A percentile compares a stretch with the other conserved stretches of the same genome.
Conservation (phyloP, 2,329 filamentous ascomycete genomes). For the Pestalotiopsis sp. region DNA sequence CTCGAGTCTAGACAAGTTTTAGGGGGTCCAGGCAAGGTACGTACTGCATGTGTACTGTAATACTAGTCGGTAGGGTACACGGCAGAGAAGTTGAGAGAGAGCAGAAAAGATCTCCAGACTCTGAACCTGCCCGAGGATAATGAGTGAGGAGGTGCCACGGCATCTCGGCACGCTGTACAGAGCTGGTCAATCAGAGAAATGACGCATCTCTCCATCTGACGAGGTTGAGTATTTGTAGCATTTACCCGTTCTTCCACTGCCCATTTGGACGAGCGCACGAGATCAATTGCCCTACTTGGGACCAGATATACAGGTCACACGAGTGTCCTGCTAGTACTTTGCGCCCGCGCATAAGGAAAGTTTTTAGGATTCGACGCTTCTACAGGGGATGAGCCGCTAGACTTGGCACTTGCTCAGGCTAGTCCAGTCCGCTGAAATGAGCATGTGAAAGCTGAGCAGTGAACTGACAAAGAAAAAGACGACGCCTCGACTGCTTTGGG, state of each 20-base stretch:
- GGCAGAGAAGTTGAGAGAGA: neutral
- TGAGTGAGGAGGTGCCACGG: neutral
- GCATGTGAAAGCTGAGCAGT: neutral
- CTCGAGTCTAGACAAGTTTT: neutral
- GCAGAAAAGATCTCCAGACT: neutral
- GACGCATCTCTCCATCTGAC: neutral
- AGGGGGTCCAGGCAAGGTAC: too few relatives aligned
- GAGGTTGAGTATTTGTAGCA: neutral
- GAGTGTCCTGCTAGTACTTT: neutral
- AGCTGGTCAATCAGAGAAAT: neutral
- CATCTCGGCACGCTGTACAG: neutral
- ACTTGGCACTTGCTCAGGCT: neutral
- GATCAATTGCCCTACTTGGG: constrained; percentile 9
- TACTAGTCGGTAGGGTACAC: neutral
- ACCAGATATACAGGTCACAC: neutral
- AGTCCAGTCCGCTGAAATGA: neutral
- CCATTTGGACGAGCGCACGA: neutral
- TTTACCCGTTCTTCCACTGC: neutral
- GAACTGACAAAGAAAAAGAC: neutral
- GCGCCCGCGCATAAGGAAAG: neutral
- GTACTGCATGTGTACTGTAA: too few relatives aligned
- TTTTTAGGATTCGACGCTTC: neutral
- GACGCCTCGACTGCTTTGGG: neutral
- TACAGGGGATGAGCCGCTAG: neutral
- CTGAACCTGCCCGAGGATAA: neutral